phyloP scores from a whole-genome alignment of 2,329 filamentous ascomycete genomes.

The Alternaria metachromatica region DNA sequence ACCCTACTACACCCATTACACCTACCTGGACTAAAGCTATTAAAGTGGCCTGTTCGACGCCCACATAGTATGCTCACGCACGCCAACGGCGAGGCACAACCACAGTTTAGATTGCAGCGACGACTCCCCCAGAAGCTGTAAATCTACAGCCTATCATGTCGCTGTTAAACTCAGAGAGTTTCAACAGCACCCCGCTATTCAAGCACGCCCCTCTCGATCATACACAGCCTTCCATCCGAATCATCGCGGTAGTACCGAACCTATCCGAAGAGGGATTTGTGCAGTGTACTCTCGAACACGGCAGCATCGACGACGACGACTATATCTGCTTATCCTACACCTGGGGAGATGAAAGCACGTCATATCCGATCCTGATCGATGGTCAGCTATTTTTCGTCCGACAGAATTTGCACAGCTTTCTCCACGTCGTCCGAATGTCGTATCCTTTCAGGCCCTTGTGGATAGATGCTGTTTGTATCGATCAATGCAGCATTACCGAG shows the following conservation, averaged over 20 bases:
- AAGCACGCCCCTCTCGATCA: neutral
- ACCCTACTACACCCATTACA: too few species aligned
- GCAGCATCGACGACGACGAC: neutral
- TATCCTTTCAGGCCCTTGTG: neutral
- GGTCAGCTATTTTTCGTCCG: rapidly evolving
- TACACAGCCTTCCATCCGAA: neutral
- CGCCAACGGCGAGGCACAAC: too few species aligned
- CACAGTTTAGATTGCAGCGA: too few species aligned
- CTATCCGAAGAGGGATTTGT: neutral
- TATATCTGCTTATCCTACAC: neutral
- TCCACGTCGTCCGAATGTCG: rapidly evolving
- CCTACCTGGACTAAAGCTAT: too few species aligned
- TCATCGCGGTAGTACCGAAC: rapidly evolving
- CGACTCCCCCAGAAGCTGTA: too few species aligned
- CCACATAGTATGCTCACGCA: too few species aligned
- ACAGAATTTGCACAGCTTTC: neutral
- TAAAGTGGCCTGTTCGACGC: too few species aligned
- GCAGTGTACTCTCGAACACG: neutral
- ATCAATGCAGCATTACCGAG: rapidly evolving
- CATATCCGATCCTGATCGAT: rapidly evolving
- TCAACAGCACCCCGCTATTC: neutral
- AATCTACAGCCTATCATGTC: neutral
- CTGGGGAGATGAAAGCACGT: neutral
- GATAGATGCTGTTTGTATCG: neutral
- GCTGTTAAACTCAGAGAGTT: rapidly evolving